Conservation (phyloP, 345 rosid species). For the Zanthoxylum bungeanum region DNA sequence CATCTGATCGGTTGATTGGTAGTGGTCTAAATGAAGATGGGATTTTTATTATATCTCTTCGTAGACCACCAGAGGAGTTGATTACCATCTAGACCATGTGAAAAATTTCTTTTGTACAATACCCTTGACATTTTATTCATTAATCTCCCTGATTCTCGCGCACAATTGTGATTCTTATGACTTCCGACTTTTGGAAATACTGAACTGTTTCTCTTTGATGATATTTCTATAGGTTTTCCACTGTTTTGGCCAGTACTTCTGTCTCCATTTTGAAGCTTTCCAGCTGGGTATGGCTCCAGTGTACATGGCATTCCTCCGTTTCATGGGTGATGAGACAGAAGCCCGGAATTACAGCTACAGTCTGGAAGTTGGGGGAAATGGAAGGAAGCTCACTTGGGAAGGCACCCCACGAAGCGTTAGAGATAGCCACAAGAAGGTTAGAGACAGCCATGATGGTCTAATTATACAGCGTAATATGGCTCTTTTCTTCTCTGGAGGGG, state of each 20-base stretch:
- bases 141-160: background rate
- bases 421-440: conserved; percentile 89
- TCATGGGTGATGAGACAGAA: conserved; percentile 90
- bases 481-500: conserved; percentile 94
- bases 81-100: background rate
- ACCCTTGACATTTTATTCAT: background rate
- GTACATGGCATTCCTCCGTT: conserved; percentile 93
- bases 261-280: conserved; percentile 97
- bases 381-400: conserved; percentile 89
- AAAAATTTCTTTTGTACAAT: background rate
- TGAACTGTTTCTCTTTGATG: conserved; percentile 10
- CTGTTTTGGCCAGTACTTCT: conserved; percentile 92
- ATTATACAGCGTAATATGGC: conserved; percentile 92
- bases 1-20: background rate
- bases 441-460: conserved; percentile 93
- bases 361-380: conserved; percentile 92
- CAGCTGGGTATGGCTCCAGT: conserved; percentile 97
- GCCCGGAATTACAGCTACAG: conserved; percentile 88
- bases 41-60: background rate
- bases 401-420: conserved; percentile 86
- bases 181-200: background rate
- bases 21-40: background rate
- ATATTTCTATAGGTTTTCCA: conserved; percentile 62
- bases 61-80: conserved; percentile 3
- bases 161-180: background rate